These are phyloP conservation scores for Torulaspora pretoriensis DNA, from an alignment of 1,139 yeast genomes.

Conservation along the genomic window DNA sequence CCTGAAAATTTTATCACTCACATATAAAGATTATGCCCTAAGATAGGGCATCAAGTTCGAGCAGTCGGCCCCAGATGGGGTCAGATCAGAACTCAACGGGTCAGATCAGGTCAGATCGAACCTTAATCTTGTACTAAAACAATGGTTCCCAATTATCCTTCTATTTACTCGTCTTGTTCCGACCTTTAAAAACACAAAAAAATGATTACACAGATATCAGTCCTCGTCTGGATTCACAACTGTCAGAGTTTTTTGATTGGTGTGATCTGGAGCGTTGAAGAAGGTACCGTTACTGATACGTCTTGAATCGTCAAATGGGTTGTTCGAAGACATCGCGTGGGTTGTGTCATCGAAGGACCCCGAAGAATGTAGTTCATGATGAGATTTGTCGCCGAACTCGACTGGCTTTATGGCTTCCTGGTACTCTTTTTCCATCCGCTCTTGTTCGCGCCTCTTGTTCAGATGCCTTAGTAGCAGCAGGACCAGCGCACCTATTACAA, in stretches of 20 bases:
- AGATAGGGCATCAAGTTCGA: conserved; percentile 1
- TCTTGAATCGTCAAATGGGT: conserved; percentile 36
- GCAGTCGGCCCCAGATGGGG: background rate
- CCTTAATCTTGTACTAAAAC: background rate
- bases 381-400: conserved; percentile 25
- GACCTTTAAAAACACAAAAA: conserved; percentile 2
- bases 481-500: conserved; percentile 22
- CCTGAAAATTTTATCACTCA: conserved; percentile 7
- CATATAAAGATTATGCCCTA: background rate
- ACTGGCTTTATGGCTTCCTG: conserved; percentile 39
- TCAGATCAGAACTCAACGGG: no score
- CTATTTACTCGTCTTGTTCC: background rate
- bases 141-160: conserved; percentile 1
- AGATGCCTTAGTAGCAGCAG: conserved; percentile 30
- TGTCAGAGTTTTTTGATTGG: conserved; percentile 28
- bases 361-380: conserved; percentile 13
- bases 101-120: no score
- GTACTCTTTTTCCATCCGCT: conserved; percentile 37
- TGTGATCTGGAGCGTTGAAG: conserved; percentile 16
- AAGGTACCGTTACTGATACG: conserved; percentile 34
- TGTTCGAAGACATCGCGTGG: conserved; percentile 9
- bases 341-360: conserved; percentile 13
- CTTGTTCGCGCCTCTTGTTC: conserved; percentile 35
- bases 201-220: conserved; percentile 2
- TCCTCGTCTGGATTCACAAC: conserved; percentile 36